Evolutionary conservation across 129 eudicot genomes (phyloP).

Genomic region (Logfia minima): DNA sequence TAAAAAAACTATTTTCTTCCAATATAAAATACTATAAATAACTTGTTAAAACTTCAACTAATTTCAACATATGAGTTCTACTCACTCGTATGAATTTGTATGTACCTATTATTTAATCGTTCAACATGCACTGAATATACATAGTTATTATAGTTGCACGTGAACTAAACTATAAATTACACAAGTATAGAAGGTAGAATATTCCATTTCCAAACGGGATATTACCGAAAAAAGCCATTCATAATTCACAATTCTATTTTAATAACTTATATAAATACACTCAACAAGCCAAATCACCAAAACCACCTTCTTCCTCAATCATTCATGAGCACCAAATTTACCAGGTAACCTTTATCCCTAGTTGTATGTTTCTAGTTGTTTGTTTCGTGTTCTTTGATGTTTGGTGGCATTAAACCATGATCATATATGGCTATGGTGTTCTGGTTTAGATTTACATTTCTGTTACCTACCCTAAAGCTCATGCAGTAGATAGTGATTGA

Average conservation of each 20-base stretch:
- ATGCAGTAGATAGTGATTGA: neutral
- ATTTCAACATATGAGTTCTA: no score
- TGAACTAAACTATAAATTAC: no score
- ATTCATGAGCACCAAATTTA: neutral
- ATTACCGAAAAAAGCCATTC: neutral
- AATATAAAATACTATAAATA: no score
- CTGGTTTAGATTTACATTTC: neutral
- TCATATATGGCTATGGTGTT: neutral
- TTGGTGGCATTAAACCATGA: no score
- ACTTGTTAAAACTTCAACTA: no score
- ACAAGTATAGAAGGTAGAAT: constrained; percentile 7
- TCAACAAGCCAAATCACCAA: neutral
- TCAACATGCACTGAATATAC: no score
- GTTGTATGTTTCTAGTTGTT: no score
- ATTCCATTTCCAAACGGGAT: constrained; percentile 26
- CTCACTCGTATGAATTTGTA: no score
- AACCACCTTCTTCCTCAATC: neutral
- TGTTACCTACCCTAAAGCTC: neutral
- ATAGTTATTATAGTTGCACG: neutral
- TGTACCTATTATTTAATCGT: no score
- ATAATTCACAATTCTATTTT: neutral
- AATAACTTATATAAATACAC: neutral
- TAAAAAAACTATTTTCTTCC: no score
- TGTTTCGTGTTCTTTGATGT: no score
- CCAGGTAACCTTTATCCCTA: neutral